Percentiles rank a stretch among this genome's conserved stretches.
Conservation (phyloP, 306 rosid species). For the Erythrophleum fordii region DNA sequence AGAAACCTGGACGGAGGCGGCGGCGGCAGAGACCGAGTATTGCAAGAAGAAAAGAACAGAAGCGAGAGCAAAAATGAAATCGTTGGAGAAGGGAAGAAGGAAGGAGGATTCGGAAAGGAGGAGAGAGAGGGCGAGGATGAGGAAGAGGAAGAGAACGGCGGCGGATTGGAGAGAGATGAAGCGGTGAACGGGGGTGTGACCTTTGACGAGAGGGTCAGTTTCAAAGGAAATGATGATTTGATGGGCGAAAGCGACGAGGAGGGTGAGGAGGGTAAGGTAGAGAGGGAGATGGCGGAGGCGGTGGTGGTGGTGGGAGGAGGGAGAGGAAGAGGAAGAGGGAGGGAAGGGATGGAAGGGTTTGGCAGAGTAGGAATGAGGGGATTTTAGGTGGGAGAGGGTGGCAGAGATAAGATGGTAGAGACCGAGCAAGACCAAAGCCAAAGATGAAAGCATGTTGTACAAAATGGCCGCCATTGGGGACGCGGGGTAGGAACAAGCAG, state of each 20-base stretch:
- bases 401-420: constrained; percentile 66
- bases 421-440: constrained; percentile 61
- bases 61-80: constrained; percentile 70
- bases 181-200: constrained; percentile 82
- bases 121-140: constrained; percentile 59
- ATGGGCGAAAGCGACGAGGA: constrained; percentile 60
- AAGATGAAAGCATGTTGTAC: constrained; percentile 60
- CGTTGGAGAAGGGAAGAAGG: constrained; percentile 59
- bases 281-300: constrained; percentile 66
- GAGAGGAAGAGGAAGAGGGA: constrained; percentile 34
- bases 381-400: constrained; percentile 65
- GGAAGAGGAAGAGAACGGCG: constrained; percentile 66
- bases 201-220: constrained; percentile 75
- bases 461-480: constrained; percentile 50
- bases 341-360: constrained; percentile 80
- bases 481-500: background rate
- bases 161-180: constrained; percentile 81
- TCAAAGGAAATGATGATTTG: constrained; percentile 60
- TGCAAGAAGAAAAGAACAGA: constrained; percentile 74
- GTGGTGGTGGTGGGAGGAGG: background rate
- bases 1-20: constrained; percentile 72
- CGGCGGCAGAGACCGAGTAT: constrained; percentile 51
- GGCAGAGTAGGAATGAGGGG: constrained; percentile 71
- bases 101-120: constrained; percentile 68
- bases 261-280: constrained; percentile 53